A percentile compares a stretch with the other conserved stretches of the same genome.
Evolutionary conservation across 805 yeast species (phyloP).

Genomic region (Saturnispora zaruensis): DNA sequence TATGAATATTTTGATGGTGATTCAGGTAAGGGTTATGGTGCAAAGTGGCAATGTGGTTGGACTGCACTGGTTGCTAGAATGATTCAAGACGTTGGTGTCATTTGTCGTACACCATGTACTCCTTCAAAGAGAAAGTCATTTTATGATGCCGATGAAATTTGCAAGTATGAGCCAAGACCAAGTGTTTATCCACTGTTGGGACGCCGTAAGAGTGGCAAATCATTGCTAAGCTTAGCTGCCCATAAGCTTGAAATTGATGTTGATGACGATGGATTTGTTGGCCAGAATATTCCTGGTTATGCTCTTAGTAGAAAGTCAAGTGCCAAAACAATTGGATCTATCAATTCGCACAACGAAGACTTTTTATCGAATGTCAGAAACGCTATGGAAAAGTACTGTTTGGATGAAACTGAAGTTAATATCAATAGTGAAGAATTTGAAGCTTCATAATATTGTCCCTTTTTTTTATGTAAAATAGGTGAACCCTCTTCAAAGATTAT

Average conservation of each 20-base stretch:
- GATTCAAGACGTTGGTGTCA: slow-evolving; percentile 80
- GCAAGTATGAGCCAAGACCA: slow-evolving; percentile 36
- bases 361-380: slow-evolving; percentile 35
- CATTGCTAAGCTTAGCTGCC: slow-evolving; percentile 59
- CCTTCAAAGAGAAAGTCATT: slow-evolving; percentile 24
- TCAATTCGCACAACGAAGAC: slow-evolving; percentile 20
- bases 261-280: slow-evolving; percentile 43
- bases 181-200: slow-evolving; percentile 32
- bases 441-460: slow-evolving; percentile 7
- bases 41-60: slow-evolving; percentile 96
- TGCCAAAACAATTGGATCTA: slow-evolving; percentile 23
- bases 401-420: slow-evolving; percentile 32
- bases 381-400: slow-evolving; percentile 32
- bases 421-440: slow-evolving; percentile 52
- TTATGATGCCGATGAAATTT: slow-evolving; percentile 29
- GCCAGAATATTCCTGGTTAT: slow-evolving; percentile 26
- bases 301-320: slow-evolving; percentile 24
- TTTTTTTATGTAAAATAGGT: background rate
- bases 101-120: slow-evolving; percentile 44
- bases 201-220: slow-evolving; percentile 69
- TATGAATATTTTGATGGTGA: slow-evolving; percentile 91
- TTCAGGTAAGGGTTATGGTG: slow-evolving; percentile 88
- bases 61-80: slow-evolving; percentile 87
- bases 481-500: background rate
- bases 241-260: slow-evolving; percentile 51